Percentiles rank a stretch among this genome's conserved stretches.
Evolutionary conservation across 164 flowering plant species (phyloP).

Genomic region (Vitis cinerea): DNA sequence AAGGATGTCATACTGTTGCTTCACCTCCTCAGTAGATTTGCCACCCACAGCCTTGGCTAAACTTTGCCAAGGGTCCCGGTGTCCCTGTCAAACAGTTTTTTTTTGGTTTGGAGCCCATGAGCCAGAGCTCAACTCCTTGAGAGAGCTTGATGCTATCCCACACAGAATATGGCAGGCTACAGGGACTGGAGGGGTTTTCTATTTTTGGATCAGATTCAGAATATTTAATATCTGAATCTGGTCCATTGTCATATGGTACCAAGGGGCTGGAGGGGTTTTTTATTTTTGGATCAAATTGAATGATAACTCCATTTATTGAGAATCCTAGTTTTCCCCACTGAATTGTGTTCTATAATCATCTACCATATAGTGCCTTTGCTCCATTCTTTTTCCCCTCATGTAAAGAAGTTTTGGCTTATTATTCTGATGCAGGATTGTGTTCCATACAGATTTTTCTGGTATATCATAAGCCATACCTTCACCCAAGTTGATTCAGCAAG

Average conservation of each 20-base stretch:
- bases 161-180: neutral
- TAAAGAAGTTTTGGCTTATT: neutral
- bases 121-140: too few relatives aligned
- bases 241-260: neutral
- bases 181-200: too few relatives aligned
- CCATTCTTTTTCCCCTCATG: neutral
- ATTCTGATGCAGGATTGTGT: constrained; percentile 48
- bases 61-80: too few relatives aligned
- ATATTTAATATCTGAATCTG: neutral
- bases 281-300: neutral
- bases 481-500: constrained; percentile 47
- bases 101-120: too few relatives aligned
- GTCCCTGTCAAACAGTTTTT: too few relatives aligned
- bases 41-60: too few relatives aligned
- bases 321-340: neutral
- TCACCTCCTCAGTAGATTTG: too few relatives aligned
- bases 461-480: constrained; percentile 49
- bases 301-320: too few relatives aligned
- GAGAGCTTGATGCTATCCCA: too few relatives aligned
- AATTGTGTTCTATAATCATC: neutral
- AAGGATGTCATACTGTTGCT: too few relatives aligned
- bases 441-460: constrained; percentile 41
- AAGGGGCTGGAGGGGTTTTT: neutral
- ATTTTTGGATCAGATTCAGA: neutral
- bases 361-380: neutral